Conservation (phyloP, 371 early-diverging fungal genomes). For the Cokeromyces recurvatus region DNA sequence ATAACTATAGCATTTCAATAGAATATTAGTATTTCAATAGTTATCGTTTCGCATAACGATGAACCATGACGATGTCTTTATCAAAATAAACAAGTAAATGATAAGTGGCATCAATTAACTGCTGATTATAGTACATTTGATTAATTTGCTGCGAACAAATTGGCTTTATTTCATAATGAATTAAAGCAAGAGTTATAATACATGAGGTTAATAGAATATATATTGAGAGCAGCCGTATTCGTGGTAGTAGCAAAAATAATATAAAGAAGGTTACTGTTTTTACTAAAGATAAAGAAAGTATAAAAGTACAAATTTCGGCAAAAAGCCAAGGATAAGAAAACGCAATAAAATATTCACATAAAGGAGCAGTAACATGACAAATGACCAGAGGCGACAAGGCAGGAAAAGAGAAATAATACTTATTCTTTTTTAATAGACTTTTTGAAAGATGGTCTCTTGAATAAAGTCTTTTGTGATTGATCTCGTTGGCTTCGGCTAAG, state of each 20-base stretch:
- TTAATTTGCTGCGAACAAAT: neutral
- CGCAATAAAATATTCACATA: constrained; percentile 3
- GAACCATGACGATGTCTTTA: too few relatives aligned
- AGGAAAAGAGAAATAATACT: constrained; percentile 4
- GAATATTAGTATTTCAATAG: too few relatives aligned
- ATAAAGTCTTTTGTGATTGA: constrained; percentile 3
- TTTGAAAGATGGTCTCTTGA: constrained; percentile 6
- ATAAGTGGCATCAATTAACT: constrained; percentile 2
- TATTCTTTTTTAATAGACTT: constrained; percentile 6
- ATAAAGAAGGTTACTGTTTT: constrained; percentile 1
- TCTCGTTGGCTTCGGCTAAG: constrained; percentile 6
- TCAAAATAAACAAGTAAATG: too few relatives aligned
- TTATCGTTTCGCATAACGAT: too few relatives aligned
- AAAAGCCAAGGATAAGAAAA: neutral
- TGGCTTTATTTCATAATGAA: constrained; percentile 3
- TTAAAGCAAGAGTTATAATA: constrained; percentile 4
- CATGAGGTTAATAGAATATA: neutral
- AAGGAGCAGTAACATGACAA: constrained; percentile 5
- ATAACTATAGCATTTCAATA: too few relatives aligned
- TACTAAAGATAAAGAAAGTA: constrained; percentile 1
- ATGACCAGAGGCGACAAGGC: constrained; percentile 3
- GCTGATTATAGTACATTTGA: neutral
- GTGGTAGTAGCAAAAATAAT: neutral
- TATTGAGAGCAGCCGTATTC: neutral
- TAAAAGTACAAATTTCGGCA: neutral